These are phyloP conservation scores for Fremontodendron californicum DNA, from an alignment of 345 rosid species.

Conservation along the genomic window DNA sequence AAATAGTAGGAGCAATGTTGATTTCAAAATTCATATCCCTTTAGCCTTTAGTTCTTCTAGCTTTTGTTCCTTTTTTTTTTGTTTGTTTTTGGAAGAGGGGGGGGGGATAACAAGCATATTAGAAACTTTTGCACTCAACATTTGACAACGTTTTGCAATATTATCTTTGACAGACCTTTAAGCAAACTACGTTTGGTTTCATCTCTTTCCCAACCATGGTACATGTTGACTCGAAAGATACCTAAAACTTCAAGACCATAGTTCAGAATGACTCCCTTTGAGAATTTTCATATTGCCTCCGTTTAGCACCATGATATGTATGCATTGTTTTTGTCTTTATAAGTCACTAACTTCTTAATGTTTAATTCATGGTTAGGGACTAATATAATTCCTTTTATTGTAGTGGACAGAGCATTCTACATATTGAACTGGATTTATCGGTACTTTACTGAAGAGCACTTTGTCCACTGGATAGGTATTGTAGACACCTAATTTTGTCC, in stretches of 20 bases:
- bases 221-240: not conserved
- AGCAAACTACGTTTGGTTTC: not conserved
- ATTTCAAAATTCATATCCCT: not conserved
- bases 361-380: not conserved
- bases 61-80: too few relatives aligned
- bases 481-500: too few relatives aligned
- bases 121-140: not conserved
- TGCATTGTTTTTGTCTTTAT: not conserved
- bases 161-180: not conserved
- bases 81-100: not conserved
- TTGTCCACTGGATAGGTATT: conserved; percentile 75
- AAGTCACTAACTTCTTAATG: not conserved
- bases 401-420: conserved; percentile 69
- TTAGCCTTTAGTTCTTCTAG: not conserved
- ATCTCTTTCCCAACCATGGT: not conserved
- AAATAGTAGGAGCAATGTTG: not conserved
- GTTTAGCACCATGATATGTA: not conserved
- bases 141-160: not conserved
- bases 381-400: conserved; percentile 11
- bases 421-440: conserved; percentile 79
- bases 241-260: not conserved
- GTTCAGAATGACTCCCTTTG: not conserved
- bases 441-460: conserved; percentile 65
- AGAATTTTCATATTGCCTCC: not conserved
- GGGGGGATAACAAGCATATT: not conserved